Conservation (phyloP, 2,329 filamentous ascomycete genomes). For the Dryadomyces quercus-mongolicae region DNA sequence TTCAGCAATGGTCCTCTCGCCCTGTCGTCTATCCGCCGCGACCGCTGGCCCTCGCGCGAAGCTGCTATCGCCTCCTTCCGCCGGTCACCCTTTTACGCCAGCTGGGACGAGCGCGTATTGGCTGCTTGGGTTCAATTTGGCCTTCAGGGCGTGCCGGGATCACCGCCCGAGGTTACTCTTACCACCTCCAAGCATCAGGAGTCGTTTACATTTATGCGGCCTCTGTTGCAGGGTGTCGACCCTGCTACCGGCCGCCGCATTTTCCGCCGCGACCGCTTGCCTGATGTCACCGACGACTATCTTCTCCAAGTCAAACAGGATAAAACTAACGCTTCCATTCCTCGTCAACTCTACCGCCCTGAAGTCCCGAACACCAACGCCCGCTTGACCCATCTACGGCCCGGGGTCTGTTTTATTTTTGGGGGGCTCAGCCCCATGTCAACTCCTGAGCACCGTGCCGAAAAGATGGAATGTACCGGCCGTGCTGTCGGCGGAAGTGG, state of each 20-base stretch:
- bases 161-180: slow-evolving; percentile 41
- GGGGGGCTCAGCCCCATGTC: slow-evolving; percentile 49
- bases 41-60: slow-evolving; percentile 67
- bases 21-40: slow-evolving; percentile 60
- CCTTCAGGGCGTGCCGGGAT: slow-evolving; percentile 33
- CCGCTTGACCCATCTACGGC: slow-evolving; percentile 47
- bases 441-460: slow-evolving; percentile 30
- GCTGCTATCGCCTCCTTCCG: slow-evolving; percentile 56
- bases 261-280: slow-evolving; percentile 26
- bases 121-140: slow-evolving; percentile 62
- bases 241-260: slow-evolving; percentile 21
- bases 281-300: slow-evolving; percentile 32
- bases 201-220: slow-evolving; percentile 64
- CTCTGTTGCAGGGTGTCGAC: slow-evolving; percentile 36
- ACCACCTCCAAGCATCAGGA: slow-evolving; percentile 81
- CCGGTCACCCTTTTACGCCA: slow-evolving; percentile 61
- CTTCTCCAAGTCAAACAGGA: slow-evolving; percentile 16
- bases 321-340: too few species aligned
- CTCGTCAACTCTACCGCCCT: slow-evolving; percentile 50
- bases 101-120: slow-evolving; percentile 73
- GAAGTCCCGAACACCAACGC: slow-evolving; percentile 46
- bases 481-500: slow-evolving; percentile 56
- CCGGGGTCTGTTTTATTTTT: slow-evolving; percentile 58
- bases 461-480: slow-evolving; percentile 54
- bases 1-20: slow-evolving; percentile 31